Conservation (phyloP, 2,329 filamentous ascomycete genomes). For the Trichothecium roseum region DNA sequence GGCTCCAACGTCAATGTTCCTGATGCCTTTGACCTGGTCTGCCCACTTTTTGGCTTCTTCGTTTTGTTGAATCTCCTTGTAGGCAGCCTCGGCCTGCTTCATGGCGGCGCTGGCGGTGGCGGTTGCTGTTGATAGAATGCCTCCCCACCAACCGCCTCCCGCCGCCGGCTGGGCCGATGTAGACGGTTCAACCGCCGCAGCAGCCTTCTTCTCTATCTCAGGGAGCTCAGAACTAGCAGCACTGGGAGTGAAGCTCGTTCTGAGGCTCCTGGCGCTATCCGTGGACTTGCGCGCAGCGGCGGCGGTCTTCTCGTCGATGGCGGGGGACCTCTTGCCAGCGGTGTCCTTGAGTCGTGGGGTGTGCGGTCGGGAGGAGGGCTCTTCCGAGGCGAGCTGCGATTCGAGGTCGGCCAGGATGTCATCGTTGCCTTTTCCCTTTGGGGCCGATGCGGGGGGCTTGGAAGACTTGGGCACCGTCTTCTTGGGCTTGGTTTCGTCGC, state of each 20-base stretch:
- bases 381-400: slow-evolving; percentile 55
- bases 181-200: slow-evolving; percentile 14
- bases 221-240: slow-evolving; percentile 53
- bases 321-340: slow-evolving; percentile 30
- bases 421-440: slow-evolving; percentile 44
- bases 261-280: slow-evolving; percentile 64
- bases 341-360: slow-evolving; percentile 64
- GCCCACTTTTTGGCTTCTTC: slow-evolving; percentile 96
- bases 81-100: slow-evolving; percentile 85
- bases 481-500: slow-evolving; percentile 38
- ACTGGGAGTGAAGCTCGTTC: slow-evolving; percentile 61
- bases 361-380: slow-evolving; percentile 65
- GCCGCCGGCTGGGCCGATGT: slow-evolving; percentile 29
- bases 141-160: slow-evolving; percentile 82
- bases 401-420: slow-evolving; percentile 86
- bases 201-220: slow-evolving; percentile 42
- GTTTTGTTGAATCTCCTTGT: slow-evolving; percentile 91
- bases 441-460: slow-evolving; percentile 37
- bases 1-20: slow-evolving; percentile 58
- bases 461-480: slow-evolving; percentile 31
- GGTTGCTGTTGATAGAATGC: slow-evolving; percentile 70
- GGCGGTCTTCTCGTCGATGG: slow-evolving; percentile 53
- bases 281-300: slow-evolving; percentile 55
- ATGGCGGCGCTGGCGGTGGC: slow-evolving; percentile 75
- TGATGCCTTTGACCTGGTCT: slow-evolving; percentile 70